phyloP scores from a whole-genome alignment of 192 early-diverging fungal species.

The Oehlia diaphana region DNA sequence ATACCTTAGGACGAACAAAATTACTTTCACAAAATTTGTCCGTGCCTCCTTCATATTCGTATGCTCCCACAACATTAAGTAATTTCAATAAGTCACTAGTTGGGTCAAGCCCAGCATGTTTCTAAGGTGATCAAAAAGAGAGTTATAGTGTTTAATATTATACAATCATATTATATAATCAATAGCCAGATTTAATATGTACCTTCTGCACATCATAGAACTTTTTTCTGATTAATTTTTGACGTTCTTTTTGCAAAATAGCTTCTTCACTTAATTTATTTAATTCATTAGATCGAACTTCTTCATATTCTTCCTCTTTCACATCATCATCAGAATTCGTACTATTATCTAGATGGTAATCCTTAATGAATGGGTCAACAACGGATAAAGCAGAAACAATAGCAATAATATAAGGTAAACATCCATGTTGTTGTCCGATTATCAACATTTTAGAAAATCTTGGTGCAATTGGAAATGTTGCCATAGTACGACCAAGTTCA shows the following conservation, averaged over 20 bases:
- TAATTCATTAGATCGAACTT: slow-evolving; percentile 38
- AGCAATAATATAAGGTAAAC: slow-evolving; percentile 85
- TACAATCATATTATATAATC: background rate
- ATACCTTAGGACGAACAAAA: slow-evolving; percentile 81
- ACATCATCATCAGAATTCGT: slow-evolving; percentile 57
- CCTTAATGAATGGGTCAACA: slow-evolving; percentile 89
- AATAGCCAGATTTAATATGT: background rate
- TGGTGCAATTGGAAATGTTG: slow-evolving; percentile 89
- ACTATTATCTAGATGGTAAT: slow-evolving; percentile 62
- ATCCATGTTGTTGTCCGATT: slow-evolving; percentile 81
- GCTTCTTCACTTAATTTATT: slow-evolving; percentile 54
- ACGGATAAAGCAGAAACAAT: slow-evolving; percentile 91
- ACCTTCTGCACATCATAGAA: slow-evolving; percentile 74
- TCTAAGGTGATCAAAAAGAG: slow-evolving; percentile 32
- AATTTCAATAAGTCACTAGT: slow-evolving; percentile 86
- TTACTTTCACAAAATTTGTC: slow-evolving; percentile 75
- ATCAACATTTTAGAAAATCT: slow-evolving; percentile 91
- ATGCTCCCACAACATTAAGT: slow-evolving; percentile 87
- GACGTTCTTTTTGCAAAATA: slow-evolving; percentile 60
- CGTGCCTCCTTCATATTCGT: slow-evolving; percentile 67
- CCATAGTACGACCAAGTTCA: slow-evolving; percentile 82
- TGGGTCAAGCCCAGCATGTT: slow-evolving; percentile 75
- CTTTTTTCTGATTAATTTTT: slow-evolving; percentile 56
- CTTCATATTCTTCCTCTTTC: slow-evolving; percentile 45
- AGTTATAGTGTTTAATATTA: background rate